phyloP scores from a whole-genome alignment of 2,329 filamentous ascomycete species.

The Xenosphaeropsis pyriputrescens region DNA sequence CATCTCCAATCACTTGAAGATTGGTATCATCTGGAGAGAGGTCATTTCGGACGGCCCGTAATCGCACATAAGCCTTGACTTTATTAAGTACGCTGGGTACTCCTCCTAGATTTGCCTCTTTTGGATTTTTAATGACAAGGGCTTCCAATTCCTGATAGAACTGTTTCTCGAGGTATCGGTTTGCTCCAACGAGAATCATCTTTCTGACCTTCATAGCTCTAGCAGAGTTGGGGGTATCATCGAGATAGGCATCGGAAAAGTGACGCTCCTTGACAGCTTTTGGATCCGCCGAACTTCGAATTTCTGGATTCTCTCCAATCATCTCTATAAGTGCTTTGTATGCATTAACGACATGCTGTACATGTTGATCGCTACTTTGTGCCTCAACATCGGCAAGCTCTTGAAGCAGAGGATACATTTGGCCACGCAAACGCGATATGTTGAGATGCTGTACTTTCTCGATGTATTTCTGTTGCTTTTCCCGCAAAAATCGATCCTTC shows the following conservation, averaged over 20 bases:
- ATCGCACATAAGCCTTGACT: conserved; percentile 79
- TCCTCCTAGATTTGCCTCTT: conserved; percentile 80
- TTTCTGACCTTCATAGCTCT: conserved; percentile 56
- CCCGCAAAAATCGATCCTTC: conserved; percentile 63
- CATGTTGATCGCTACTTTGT: conserved; percentile 54
- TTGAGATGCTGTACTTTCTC: conserved; percentile 72
- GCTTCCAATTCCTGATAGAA: conserved; percentile 69
- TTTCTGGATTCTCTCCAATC: conserved; percentile 53
- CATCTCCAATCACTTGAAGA: conserved; percentile 64
- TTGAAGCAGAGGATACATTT: conserved; percentile 57
- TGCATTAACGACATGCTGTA: conserved; percentile 63
- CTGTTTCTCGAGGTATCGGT: conserved; percentile 63
- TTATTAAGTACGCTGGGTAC: conserved; percentile 80
- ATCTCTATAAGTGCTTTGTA: conserved; percentile 73
- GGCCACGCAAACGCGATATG: conserved; percentile 48
- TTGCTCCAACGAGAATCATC: conserved; percentile 67
- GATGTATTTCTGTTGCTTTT: conserved; percentile 73
- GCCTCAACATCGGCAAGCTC: conserved; percentile 64
- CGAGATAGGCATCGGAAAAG: conserved; percentile 63
- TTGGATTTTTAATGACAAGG: conserved; percentile 67
- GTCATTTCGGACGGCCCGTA: conserved; percentile 68
- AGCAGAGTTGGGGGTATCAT: conserved; percentile 52
- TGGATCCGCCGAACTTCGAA: conserved; percentile 42
- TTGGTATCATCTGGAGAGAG: conserved; percentile 69
- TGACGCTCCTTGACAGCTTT: conserved; percentile 59